Conservation (phyloP, 2,329 filamentous ascomycete genomes). For the Alternaria brassicicola region DNA sequence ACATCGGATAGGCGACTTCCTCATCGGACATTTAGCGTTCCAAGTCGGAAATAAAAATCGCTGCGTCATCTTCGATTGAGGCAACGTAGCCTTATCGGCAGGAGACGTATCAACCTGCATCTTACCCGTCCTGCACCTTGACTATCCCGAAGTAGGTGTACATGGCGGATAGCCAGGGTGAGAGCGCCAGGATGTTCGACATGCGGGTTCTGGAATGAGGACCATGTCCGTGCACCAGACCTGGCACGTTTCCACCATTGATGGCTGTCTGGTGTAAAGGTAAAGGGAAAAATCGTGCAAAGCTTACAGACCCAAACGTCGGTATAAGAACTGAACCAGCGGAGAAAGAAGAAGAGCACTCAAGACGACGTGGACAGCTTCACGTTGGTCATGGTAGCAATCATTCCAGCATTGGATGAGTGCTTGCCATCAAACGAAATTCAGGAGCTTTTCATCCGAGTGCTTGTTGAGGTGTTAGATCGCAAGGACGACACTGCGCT, state of each 20-base stretch:
- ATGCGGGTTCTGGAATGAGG: not conserved
- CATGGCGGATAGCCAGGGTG: not conserved
- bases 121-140: not conserved
- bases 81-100: not conserved
- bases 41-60: fast-evolving
- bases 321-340: not conserved
- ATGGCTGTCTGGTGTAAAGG: not conserved
- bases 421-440: not conserved
- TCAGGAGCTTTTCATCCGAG: not conserved
- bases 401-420: not conserved
- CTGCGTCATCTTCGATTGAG: not conserved
- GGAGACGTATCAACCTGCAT: not conserved
- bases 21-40: not conserved
- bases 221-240: not conserved
- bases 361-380: not conserved
- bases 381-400: not conserved
- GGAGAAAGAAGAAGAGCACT: not conserved
- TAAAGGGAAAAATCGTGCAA: not conserved
- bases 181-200: not conserved
- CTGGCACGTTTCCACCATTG: not conserved
- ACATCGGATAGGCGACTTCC: not conserved
- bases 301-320: not conserved
- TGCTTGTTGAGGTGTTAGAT: not conserved
- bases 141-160: not conserved
- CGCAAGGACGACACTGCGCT: not conserved